Evolutionary conservation across 2,329 filamentous ascomycete species (phyloP).

Genomic region (Cyanodermella asteris): DNA sequence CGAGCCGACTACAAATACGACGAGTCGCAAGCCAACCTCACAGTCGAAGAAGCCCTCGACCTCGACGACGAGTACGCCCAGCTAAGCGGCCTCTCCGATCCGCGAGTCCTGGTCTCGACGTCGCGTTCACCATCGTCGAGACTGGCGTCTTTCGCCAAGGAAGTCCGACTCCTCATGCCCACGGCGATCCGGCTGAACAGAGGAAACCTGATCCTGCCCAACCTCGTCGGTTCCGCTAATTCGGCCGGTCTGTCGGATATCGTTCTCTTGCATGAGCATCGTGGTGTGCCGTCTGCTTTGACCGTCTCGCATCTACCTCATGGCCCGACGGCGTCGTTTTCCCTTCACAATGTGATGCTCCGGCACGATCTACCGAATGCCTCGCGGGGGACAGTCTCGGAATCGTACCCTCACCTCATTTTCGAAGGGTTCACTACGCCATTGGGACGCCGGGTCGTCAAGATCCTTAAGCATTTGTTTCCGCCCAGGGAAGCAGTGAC

Average conservation of each 20-base stretch:
- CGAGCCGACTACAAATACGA: constrained; percentile 86
- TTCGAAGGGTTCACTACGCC: constrained; percentile 81
- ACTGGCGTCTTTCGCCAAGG: constrained; percentile 77
- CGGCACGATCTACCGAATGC: constrained; percentile 82
- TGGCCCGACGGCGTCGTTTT: constrained; percentile 71
- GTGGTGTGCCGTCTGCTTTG: constrained; percentile 75
- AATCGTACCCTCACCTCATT: constrained; percentile 83
- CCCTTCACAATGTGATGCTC: constrained; percentile 77
- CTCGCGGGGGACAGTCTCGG: constrained; percentile 67
- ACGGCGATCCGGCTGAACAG: constrained; percentile 77
- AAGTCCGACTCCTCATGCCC: constrained; percentile 62
- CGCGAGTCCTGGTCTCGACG: constrained; percentile 74
- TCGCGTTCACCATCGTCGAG: constrained; percentile 70
- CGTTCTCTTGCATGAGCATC: constrained; percentile 73
- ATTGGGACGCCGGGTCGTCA: constrained; percentile 62
- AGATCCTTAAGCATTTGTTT: constrained; percentile 84
- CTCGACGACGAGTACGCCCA: constrained; percentile 76
- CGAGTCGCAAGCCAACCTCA: constrained; percentile 51
- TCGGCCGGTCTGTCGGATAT: constrained; percentile 65
- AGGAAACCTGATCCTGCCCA: constrained; percentile 71
- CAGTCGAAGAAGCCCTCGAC: constrained; percentile 45
- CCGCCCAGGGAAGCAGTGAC: constrained; percentile 64
- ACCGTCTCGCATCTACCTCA: constrained; percentile 76
- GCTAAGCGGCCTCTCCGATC: constrained; percentile 76
- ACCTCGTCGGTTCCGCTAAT: constrained; percentile 64